Percentiles rank a stretch among this genome's conserved stretches.
Evolutionary conservation across 179 eudicot genomes (phyloP).

Genomic region (Beta macrorhiza): DNA sequence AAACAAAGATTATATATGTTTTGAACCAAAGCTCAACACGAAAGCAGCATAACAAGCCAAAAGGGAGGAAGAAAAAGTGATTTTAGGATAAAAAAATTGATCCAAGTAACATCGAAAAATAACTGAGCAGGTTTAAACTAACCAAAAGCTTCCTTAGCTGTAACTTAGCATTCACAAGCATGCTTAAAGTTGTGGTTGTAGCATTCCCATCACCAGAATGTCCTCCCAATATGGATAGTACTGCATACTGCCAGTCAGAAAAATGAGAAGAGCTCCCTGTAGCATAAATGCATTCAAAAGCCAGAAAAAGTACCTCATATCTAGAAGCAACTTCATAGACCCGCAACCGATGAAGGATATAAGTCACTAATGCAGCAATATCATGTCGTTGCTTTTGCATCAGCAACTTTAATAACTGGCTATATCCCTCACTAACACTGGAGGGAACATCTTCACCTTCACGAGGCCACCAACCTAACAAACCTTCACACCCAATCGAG

Average conservation of each 20-base stretch:
- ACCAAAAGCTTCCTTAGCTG: constrained; percentile 89
- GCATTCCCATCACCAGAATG: constrained; percentile 39
- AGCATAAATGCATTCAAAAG: constrained; percentile 14
- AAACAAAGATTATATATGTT: background rate
- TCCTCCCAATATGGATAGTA: constrained; percentile 63
- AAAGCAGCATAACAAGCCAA: background rate
- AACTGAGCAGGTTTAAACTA: constrained; percentile 31
- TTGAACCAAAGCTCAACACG: background rate
- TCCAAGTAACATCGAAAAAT: background rate
- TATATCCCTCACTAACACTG: constrained; percentile 80
- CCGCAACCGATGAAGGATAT: constrained; percentile 85
- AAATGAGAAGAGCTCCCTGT: constrained; percentile 18
- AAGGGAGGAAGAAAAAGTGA: background rate
- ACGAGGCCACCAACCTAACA: constrained; percentile 98
- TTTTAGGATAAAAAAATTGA: background rate
- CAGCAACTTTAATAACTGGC: constrained; percentile 72
- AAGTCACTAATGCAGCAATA: constrained; percentile 81
- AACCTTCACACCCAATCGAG: constrained; percentile 94
- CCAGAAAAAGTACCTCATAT: constrained; percentile 68
- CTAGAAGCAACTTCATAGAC: constrained; percentile 85
- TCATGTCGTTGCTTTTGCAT: constrained; percentile 82
- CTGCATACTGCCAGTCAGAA: constrained; percentile 56
- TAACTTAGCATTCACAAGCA: constrained; percentile 55
- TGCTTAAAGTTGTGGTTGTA: constrained; percentile 40
- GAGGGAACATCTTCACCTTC: constrained; percentile 74